Evolutionary conservation across 306 rosid species (phyloP), one percentile per base, ranked within the genome.

Genomic region (Malus fusca): DNA sequence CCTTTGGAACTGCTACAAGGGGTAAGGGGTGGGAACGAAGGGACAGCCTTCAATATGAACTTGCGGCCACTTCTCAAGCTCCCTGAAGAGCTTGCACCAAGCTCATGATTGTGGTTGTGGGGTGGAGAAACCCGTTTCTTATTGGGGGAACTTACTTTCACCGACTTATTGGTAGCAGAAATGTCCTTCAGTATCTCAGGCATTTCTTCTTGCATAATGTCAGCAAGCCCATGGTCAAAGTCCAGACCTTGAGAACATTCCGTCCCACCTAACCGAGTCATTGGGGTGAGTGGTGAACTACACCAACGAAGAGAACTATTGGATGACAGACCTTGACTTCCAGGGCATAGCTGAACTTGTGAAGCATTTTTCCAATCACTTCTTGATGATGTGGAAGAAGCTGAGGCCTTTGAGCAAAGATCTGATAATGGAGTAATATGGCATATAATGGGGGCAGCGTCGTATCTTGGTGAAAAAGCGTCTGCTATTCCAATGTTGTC

Each of bases 51-150:
- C 74, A 87, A 60, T 46, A 85, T 80, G 78, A 78, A 85, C 80
- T 82, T 88, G 67, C 90, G 82, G 71, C 89, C 88, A 77, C 79
- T 83, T 84, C 62, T 84, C 77, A 89, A 68, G 61, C 48, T 79
- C 69, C 87, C 85, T 18, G 90, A 86, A 82, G 90, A 87, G 72
- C 74, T 82, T 77, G 87, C 81, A 66, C 78, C 89, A 73, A 81
- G 82, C 52, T 67, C 82, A 26, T 22, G 72, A 31, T 15, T 40
- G 81, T 69, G 85, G 70, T 79, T 44, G 2, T 82, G 82, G 25
- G 93, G 96, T 68, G 98, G 92, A 75, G 95, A 89, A 78, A 89
- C 91, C 77, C 86, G 80, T 79, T 88, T 89, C 76, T 85, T 89
- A 68, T 80, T 87, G 2, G 96, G 98, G 42, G 96, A 89, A 68